A percentile compares a stretch with the other conserved stretches of the same genome.
These are phyloP conservation scores for Saturnispora kantuleensis DNA, from an alignment of 805 yeast genomes.

Conservation along the genomic window DNA sequence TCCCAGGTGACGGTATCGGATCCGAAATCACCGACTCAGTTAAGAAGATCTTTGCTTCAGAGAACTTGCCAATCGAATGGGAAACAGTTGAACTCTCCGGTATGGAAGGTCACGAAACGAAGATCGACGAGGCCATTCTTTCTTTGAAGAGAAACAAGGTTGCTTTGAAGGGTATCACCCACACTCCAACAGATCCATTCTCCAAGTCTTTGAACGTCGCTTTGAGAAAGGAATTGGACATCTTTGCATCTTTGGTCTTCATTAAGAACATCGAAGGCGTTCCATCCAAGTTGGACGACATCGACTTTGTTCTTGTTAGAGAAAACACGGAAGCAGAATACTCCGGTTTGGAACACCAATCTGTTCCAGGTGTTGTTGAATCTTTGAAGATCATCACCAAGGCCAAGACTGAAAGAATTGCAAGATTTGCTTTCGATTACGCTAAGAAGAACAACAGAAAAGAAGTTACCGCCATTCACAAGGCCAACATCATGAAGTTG, in stretches of 20 bases:
- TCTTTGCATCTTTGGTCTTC: conserved; percentile 89
- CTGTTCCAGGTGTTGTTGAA: conserved; percentile 97
- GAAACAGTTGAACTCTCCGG: conserved; percentile 70
- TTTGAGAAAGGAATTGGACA: conserved; percentile 90
- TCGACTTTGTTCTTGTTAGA: conserved; percentile 90
- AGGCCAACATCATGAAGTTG: conserved; percentile 97
- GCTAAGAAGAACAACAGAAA: conserved; percentile 89
- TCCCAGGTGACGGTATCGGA: conserved; percentile 99
- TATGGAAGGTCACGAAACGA: conserved; percentile 35
- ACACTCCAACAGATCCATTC: conserved; percentile 74
- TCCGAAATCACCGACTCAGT: conserved; percentile 92
- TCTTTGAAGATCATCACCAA: conserved; percentile 91
- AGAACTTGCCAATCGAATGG: conserved; percentile 89
- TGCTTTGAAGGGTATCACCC: conserved; percentile 92
- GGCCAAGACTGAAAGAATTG: conserved; percentile 92
- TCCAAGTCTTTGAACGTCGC: conserved; percentile 90
- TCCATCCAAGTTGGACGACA: conserved; percentile 75
- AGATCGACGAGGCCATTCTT: conserved; percentile 72
- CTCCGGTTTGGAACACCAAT: conserved; percentile 96
- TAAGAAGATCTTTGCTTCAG: conserved; percentile 75
- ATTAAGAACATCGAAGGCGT: conserved; percentile 94
- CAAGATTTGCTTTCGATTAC: conserved; percentile 93
- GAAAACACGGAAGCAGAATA: conserved; percentile 99
- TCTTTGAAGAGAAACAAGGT: conserved; percentile 93
- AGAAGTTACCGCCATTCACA: conserved; percentile 93